phyloP scores from a whole-genome alignment of 1,139 yeast species.

The Blastobotrys aristatus region DNA sequence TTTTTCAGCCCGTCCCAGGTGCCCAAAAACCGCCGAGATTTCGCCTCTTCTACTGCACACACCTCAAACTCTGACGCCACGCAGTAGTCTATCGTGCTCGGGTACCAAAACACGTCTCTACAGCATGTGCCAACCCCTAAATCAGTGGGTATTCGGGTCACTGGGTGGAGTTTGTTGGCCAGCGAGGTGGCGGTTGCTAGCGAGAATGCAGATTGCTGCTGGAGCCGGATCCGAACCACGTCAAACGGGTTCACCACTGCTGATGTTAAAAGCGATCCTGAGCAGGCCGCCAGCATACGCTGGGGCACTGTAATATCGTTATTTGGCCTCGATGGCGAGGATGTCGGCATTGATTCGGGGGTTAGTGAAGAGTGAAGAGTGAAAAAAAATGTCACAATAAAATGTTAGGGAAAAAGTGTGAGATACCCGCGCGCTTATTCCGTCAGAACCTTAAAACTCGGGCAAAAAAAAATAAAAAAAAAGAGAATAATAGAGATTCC shows the following conservation, averaged over 20 bases:
- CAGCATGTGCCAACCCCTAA: conserved; percentile 39
- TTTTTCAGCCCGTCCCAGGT: conserved; percentile 69
- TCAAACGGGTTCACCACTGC: conserved; percentile 87
- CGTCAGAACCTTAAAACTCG: too few relatives aligned
- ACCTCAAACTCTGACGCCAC: conserved; percentile 35
- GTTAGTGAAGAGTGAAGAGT: too few relatives aligned
- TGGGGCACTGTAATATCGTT: conserved; percentile 46
- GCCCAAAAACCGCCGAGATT: conserved; percentile 41
- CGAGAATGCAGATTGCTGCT: conserved; percentile 60
- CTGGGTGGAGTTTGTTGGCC: conserved; percentile 22
- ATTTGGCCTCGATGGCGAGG: not conserved
- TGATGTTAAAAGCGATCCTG: conserved; percentile 87
- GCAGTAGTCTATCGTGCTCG: conserved; percentile 38
- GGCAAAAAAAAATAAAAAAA: too few relatives aligned
- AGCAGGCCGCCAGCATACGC: conserved; percentile 83
- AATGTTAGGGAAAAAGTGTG: too few relatives aligned
- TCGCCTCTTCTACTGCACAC: conserved; percentile 35
- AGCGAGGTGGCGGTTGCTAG: conserved; percentile 20
- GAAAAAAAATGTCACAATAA: too few relatives aligned
- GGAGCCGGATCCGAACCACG: conserved; percentile 84
- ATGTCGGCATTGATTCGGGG: too few relatives aligned
- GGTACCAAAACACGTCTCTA: conserved; percentile 39
- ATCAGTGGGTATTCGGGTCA: conserved; percentile 27
- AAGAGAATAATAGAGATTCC: too few relatives aligned
- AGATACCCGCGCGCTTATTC: too few relatives aligned